Percentiles rank a stretch among this genome's conserved stretches.
These are phyloP conservation scores for Ceratocystis harringtonii DNA, from an alignment of 2,329 filamentous ascomycete species.

Conservation along the genomic window DNA sequence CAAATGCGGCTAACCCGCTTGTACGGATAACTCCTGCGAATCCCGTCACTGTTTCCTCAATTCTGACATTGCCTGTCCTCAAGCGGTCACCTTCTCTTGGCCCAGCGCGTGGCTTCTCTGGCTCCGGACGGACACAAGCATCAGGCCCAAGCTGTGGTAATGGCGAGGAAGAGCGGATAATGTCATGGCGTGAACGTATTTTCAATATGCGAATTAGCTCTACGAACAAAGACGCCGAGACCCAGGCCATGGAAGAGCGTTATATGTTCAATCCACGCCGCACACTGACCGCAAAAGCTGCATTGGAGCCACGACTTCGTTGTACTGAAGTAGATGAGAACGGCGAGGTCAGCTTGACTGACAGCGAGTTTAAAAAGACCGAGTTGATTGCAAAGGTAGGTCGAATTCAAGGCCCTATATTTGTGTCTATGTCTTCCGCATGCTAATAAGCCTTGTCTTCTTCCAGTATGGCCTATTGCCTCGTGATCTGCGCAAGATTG, in stretches of 20 bases:
- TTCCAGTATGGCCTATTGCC: slow-evolving; percentile 74
- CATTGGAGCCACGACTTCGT: slow-evolving; percentile 69
- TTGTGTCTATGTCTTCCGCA: slow-evolving; percentile 7
- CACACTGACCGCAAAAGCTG: slow-evolving; percentile 57
- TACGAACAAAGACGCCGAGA: slow-evolving; percentile 14
- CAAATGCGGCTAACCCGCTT: neutral
- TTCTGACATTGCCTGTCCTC: neutral
- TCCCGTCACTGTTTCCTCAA: neutral
- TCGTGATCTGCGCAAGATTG: slow-evolving; percentile 92
- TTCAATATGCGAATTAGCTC: slow-evolving; percentile 15
- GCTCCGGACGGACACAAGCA: neutral
- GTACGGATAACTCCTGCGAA: neutral
- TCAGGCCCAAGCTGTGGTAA: neutral
- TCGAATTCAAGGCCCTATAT: neutral
- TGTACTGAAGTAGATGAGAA: slow-evolving; percentile 93
- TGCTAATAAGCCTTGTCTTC: slow-evolving; percentile 17
- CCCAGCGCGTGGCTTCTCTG: slow-evolving; percentile 4
- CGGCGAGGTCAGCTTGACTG: slow-evolving; percentile 81
- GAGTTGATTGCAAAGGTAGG: slow-evolving; percentile 84
- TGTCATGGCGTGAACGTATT: slow-evolving; percentile 17
- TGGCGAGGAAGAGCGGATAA: slow-evolving; percentile 12
- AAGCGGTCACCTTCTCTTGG: neutral
- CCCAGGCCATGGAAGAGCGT: slow-evolving; percentile 9
- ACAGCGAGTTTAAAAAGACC: slow-evolving; percentile 93
- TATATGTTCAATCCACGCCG: slow-evolving; percentile 16